Conservation (phyloP, 1,139 yeast genomes). For the Geotrichum klebahnii region DNA sequence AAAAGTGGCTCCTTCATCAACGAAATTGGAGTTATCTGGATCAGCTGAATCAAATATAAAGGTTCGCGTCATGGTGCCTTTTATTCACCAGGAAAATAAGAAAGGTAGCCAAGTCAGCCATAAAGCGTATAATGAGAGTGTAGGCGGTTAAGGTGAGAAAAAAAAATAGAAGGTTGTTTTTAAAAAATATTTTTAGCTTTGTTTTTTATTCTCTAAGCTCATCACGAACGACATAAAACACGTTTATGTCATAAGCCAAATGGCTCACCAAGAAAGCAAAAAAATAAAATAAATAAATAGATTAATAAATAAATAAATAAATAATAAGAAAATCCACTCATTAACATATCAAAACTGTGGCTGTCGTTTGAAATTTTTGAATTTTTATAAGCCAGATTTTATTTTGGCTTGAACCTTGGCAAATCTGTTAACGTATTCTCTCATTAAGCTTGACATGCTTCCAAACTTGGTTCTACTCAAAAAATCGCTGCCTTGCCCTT, state of each 20-base stretch:
- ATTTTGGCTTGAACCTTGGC: slow-evolving; percentile 2
- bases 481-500: slow-evolving; percentile 22
- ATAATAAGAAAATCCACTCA: too few species aligned
- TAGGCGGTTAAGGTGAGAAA: too few species aligned
- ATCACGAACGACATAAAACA: too few species aligned
- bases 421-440: slow-evolving; percentile 5
- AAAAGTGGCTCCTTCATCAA: slow-evolving; percentile 17
- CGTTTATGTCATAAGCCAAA: too few species aligned
- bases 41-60: slow-evolving; percentile 24
- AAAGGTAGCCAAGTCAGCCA: not conserved
- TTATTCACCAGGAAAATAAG: not conserved
- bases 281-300: too few species aligned
- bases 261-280: too few species aligned
- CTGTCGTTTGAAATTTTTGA: too few species aligned
- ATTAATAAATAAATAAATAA: not conserved
- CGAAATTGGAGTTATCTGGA: slow-evolving; percentile 18
- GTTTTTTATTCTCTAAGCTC: too few species aligned
- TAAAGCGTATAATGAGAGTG: not conserved
- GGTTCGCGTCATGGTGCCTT: slow-evolving; percentile 16
- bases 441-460: not conserved
- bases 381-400: not conserved
- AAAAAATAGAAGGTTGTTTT: too few species aligned
- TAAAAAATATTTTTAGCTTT: too few species aligned
- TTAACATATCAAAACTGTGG: too few species aligned
- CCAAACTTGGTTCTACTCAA: slow-evolving; percentile 7